Conservation (phyloP, 1,284 basidiomycete genomes). For the Cyathus pygmaeus region DNA sequence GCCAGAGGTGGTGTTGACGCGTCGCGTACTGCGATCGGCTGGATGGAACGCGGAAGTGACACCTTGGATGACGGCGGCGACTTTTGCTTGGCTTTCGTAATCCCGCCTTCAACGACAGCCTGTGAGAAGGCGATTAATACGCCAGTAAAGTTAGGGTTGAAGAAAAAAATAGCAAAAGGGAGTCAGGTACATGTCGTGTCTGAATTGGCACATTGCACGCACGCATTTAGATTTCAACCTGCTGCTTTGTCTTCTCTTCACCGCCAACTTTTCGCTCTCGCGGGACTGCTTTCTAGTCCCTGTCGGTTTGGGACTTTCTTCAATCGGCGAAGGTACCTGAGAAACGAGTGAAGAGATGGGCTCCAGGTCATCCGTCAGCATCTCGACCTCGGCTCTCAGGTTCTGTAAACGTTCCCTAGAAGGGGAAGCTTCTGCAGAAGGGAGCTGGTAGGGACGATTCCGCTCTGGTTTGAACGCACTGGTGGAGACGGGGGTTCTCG, state of each 20-base stretch:
- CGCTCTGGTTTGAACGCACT: slow-evolving; percentile 14
- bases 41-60: background rate
- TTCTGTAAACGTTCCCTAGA: slow-evolving; percentile 23
- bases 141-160: slow-evolving; percentile 13
- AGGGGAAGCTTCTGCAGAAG: slow-evolving; percentile 25
- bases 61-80: background rate
- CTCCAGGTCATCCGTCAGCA: slow-evolving; percentile 22
- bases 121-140: slow-evolving; percentile 8
- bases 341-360: slow-evolving; percentile 6
- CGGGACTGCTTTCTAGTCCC: slow-evolving; percentile 15
- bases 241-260: slow-evolving; percentile 8
- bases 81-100: slow-evolving; percentile 24
- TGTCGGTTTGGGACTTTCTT: slow-evolving; percentile 4
- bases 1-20: background rate
- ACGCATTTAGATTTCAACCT: slow-evolving; percentile 14
- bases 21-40: background rate
- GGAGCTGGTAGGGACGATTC: slow-evolving; percentile 13
- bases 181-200: slow-evolving; percentile 12
- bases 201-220: slow-evolving; percentile 10
- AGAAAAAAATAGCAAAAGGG: slow-evolving; percentile 17
- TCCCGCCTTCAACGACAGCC: slow-evolving; percentile 33
- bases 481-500: slow-evolving; percentile 3
- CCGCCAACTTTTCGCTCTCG: slow-evolving; percentile 15
- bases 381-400: slow-evolving; percentile 29
- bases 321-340: background rate